phyloP scores from a whole-genome alignment of 1,139 yeast genomes.

The Blastobotrys raffinosifermentans region DNA sequence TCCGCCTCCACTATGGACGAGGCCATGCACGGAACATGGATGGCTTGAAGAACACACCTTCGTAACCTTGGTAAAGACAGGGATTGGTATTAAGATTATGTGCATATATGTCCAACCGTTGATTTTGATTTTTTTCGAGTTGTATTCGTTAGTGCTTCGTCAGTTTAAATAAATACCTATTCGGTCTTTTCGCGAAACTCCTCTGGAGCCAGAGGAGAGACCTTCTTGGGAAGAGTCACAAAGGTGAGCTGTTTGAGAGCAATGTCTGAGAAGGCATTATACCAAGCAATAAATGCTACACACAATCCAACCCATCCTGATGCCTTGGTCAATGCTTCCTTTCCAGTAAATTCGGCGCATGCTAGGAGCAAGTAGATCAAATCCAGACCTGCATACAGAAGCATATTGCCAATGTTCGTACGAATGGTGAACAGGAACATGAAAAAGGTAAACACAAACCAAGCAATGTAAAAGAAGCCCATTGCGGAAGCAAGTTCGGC shows the following conservation, averaged over 20 bases:
- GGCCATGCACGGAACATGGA: too few species aligned
- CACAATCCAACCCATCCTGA: slow-evolving; percentile 80
- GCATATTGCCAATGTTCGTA: slow-evolving; percentile 72
- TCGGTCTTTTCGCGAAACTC: slow-evolving; percentile 1
- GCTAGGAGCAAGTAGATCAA: slow-evolving; percentile 65
- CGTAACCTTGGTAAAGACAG: too few species aligned
- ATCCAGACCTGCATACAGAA: slow-evolving; percentile 56
- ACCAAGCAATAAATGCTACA: slow-evolving; percentile 79
- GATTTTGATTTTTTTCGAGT: too few species aligned
- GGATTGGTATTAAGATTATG: too few species aligned
- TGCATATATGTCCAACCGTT: too few species aligned
- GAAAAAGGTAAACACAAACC: slow-evolving; percentile 75
- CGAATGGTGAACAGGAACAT: slow-evolving; percentile 62
- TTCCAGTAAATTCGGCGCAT: slow-evolving; percentile 47
- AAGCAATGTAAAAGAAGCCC: slow-evolving; percentile 69
- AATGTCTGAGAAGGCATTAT: slow-evolving; percentile 88
- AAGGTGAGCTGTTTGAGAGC: slow-evolving; percentile 46
- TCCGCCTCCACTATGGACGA: too few species aligned
- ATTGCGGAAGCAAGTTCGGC: slow-evolving; percentile 49
- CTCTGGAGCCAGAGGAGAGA: slow-evolving; percentile 5
- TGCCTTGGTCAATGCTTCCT: slow-evolving; percentile 46
- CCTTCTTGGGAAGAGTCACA: slow-evolving; percentile 1
- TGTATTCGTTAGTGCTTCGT: too few species aligned
- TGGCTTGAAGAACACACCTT: too few species aligned
- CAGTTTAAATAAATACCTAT: too few species aligned